Base-by-base conservation (phyloP, 2,329 filamentous ascomycete genomes). In the Annulohypoxylon truncatum region DNA sequence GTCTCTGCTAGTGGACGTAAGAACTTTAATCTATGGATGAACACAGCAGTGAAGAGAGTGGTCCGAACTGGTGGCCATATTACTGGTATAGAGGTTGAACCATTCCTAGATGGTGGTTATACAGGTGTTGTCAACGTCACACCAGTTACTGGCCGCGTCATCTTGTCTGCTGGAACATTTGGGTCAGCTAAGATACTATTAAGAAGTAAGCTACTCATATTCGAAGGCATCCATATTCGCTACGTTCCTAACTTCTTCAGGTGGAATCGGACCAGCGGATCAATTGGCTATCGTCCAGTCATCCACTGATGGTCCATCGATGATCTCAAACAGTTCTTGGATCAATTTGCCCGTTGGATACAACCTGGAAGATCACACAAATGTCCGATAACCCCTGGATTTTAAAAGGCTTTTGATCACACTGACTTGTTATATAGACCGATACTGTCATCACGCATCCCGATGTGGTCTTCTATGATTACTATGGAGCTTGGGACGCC, bases 171-270 rank as follows among this genome's bases (percentile, higher is more conserved):
- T 0, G 91, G 91, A 50, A 81, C 90, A 0, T 91, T 93, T 67
- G 89, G 89, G n/a, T 89, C 89, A 1, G 82, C 89, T 12, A 91
- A 91, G 78, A 80, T 93, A 50, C 83, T 93, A 2, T 82, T 92
- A 78, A 84, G 89, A 72, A 90, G 87, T 79, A 86, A 73, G 72
- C 18, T 26, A 12, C 18, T 13, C 15, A 63, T 28, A 7, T 24
- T 22, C n/a, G 10, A 38, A 5, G 50, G 3, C 8, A 26, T 10
- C 12, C 22, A 18, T 22, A 5, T n/a, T 1, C 1, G n/a, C 3
- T 24, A 13, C 13, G 12, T 46, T 31, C 3, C 71, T 75, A 35
- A 74, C 60, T 13, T 20, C 42, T n/a, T 10, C 35, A 76, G 74
- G 74, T 57, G 75, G 90, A 70, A 92, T 91, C 68, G 91, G 90